Base-by-base conservation (phyloP, 305 asterid species). In the Stenogyne calaminthoides region DNA sequence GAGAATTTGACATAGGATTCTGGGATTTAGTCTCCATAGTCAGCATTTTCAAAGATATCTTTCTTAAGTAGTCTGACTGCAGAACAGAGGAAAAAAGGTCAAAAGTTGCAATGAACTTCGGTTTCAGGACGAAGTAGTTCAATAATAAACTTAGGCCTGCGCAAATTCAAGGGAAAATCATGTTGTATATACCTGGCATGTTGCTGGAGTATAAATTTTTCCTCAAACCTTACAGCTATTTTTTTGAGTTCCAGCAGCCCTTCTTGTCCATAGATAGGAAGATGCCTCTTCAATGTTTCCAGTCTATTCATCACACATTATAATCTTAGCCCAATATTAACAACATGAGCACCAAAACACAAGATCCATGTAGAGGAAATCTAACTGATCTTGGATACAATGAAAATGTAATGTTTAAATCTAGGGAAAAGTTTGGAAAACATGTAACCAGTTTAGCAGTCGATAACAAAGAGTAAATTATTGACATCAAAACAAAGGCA, bases 201-300 rank as follows among this genome's bases (percentile, higher is more conserved):
- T 88, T 52, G 96, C 92, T 40, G 88, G 83, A 61, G 81, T 67
- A 77, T 81, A 90, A 66, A 81, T 87, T 73, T 87, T 76, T 87
- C 95, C 88, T 92, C 97, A 78, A 83, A 84, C 78, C 89, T 75
- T 70, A 84, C 58, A 44, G 94, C 90, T 78, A 86, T 88, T 47
- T 86, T 86, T 70, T 80, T 75, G 16, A 90, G 92, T 80, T 88
- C 96, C 72, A 79, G 91, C 34, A 85, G 78, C 57, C 87, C 89
- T 69, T 86, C 97, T 76, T 76, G 82, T 64, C 87, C 87, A 83
- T 86, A 79, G 80, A 78, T 72, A 77, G 96, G 93, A 68, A 86
- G 86, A 80, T 83, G 91, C 79, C 88, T 80, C 85, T 83, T 87
- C 86, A 92, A 3, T 3, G 2, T 25, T 3, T 25, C 29, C 29